phyloP scores from a whole-genome alignment of 192 early-diverging fungal genomes.

The Mortierella hygrophila region DNA sequence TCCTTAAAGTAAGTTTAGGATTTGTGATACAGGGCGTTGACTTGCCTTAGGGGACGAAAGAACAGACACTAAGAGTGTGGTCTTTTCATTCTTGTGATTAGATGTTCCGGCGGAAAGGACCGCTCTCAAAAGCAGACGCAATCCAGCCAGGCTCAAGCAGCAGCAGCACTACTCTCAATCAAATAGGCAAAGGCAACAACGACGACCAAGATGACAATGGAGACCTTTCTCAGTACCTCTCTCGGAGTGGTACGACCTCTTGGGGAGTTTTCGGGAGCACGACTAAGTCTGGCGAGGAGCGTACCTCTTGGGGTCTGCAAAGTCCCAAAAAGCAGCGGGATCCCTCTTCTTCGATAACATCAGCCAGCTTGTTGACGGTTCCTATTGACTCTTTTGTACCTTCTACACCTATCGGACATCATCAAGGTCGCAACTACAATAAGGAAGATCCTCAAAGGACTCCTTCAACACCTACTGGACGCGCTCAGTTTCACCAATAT shows the following conservation, averaged over 20 bases:
- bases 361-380: not conserved
- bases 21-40: constrained; percentile 16
- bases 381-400: constrained; percentile 12
- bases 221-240: constrained; percentile 15
- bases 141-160: not conserved
- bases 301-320: not conserved
- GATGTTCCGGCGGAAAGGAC: constrained; percentile 35
- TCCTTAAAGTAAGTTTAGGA: constrained; percentile 51
- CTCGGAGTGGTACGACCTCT: constrained; percentile 25
- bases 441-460: not conserved
- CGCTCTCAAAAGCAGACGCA: constrained; percentile 30
- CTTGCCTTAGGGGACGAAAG: not conserved
- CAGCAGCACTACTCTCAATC: not conserved
- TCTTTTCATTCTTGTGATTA: not conserved
- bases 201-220: constrained; percentile 16
- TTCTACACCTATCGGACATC: constrained; percentile 4
- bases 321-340: constrained; percentile 15
- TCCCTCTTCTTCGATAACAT: not conserved
- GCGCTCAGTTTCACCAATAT: constrained; percentile 11
- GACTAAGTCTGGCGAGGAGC: not conserved
- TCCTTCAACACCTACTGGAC: constrained; percentile 16
- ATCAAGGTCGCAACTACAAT: not conserved
- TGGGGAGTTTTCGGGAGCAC: constrained; percentile 33
- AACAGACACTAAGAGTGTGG: not conserved
- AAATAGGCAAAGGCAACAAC: not conserved